Evolutionary conservation across 75 land plant genomes (phyloP).

Genomic region (Pinus taeda): DNA sequence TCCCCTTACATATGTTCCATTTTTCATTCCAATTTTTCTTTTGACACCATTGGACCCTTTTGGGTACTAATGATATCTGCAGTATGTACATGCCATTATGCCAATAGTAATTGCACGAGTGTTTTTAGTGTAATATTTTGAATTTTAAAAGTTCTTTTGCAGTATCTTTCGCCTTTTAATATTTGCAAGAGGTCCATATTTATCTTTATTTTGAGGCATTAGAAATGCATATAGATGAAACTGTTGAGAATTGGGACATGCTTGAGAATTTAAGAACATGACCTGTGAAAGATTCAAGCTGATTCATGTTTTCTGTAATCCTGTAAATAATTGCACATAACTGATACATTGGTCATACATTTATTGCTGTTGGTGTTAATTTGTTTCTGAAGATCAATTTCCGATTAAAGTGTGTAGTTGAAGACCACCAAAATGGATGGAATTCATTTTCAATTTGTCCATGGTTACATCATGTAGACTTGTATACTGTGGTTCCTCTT

Average conservation of each 20-base stretch:
- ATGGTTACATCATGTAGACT: background rate
- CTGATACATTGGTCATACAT: background rate
- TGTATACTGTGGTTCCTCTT: background rate
- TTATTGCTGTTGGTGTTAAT: background rate
- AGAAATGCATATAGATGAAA: background rate
- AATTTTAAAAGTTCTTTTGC: too few species aligned
- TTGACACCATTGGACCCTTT: background rate
- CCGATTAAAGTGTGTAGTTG: background rate
- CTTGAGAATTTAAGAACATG: background rate
- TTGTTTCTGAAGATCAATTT: background rate
- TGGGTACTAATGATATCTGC: background rate
- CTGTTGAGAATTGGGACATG: too few species aligned
- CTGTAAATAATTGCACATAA: background rate
- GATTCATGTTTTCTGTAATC: background rate
- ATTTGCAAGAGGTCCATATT: background rate
- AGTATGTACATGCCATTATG: background rate
- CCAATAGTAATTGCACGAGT: background rate
- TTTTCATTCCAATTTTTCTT: background rate
- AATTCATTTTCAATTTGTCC: background rate
- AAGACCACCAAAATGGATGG: background rate
- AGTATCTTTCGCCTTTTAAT: background rate
- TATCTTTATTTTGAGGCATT: background rate
- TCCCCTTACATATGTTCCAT: background rate
- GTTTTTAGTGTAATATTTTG: background rate
- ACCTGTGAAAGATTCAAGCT: background rate